A percentile compares a stretch with the other conserved stretches of the same genome.
Evolutionary conservation across 2,329 filamentous ascomycete genomes (phyloP).

Genomic region (Reticulascus tulasneorum): DNA sequence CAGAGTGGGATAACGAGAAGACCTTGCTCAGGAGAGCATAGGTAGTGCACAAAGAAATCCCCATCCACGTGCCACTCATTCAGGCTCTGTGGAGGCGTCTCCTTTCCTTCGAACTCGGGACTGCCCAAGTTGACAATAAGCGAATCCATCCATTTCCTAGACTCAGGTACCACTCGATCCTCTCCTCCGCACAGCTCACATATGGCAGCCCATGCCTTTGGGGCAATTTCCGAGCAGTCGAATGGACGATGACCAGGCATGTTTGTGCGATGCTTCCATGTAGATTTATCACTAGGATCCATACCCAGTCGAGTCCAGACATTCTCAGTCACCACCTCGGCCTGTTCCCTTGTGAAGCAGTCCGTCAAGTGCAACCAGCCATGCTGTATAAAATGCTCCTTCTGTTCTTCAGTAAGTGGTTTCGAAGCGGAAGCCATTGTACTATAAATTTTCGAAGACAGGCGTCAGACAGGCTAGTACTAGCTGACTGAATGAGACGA

Average conservation of each 20-base stretch:
- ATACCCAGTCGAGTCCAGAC: slow-evolving; percentile 66
- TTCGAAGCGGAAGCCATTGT: slow-evolving; percentile 9
- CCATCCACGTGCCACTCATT: slow-evolving; percentile 66
- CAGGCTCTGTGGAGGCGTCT: slow-evolving; percentile 48
- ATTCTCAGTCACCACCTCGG: slow-evolving; percentile 29
- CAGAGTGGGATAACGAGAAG: slow-evolving; percentile 66
- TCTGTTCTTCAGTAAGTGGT: slow-evolving; percentile 32
- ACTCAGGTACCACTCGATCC: slow-evolving; percentile 43
- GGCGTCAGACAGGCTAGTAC: no score
- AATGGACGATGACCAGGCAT: slow-evolving; percentile 60
- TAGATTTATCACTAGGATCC: slow-evolving; percentile 58
- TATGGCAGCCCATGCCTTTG: slow-evolving; percentile 63
- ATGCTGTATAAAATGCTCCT: slow-evolving; percentile 35
- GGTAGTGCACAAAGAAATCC: slow-evolving; percentile 69
- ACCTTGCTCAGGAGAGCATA: slow-evolving; percentile 67
- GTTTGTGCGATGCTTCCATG: slow-evolving; percentile 60
- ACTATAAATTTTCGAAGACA: no score
- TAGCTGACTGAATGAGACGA: no score
- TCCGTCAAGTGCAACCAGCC: slow-evolving; percentile 30
- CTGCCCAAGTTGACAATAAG: slow-evolving; percentile 69
- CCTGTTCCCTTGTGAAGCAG: slow-evolving; percentile 35
- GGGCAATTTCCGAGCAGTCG: slow-evolving; percentile 52
- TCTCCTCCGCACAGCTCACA: slow-evolving; percentile 63
- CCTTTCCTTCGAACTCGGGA: slow-evolving; percentile 43
- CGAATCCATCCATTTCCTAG: slow-evolving; percentile 59